These are phyloP conservation scores for Debaryomyces castellii DNA, from an alignment of 805 yeast species.

Conservation along the genomic window DNA sequence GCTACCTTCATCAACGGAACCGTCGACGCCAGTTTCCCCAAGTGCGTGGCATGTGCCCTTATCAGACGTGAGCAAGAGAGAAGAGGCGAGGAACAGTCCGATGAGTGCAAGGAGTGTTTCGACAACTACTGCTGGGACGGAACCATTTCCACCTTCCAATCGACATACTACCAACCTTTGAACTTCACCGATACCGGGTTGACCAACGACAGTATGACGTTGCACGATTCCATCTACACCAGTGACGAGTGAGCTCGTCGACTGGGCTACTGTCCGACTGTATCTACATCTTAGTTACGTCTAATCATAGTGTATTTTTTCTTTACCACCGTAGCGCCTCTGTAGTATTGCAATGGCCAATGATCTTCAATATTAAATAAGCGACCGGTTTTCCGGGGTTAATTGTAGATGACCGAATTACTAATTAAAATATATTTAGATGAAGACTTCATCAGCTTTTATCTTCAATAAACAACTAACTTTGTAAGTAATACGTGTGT, in stretches of 20 bases:
- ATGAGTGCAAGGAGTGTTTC: slow-evolving; percentile 38
- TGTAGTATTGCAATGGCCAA: not conserved
- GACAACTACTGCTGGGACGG: slow-evolving; percentile 43
- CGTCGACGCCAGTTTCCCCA: slow-evolving; percentile 34
- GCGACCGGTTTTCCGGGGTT: not conserved
- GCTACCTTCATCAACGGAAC: slow-evolving; percentile 33
- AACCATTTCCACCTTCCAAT: slow-evolving; percentile 8
- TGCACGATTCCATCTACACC: not conserved
- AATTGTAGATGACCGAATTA: not conserved
- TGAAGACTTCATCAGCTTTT: not conserved
- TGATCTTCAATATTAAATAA: not conserved
- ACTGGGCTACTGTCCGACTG: not conserved
- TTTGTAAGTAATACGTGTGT: not conserved
- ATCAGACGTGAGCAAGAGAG: slow-evolving; percentile 42
- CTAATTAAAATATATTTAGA: not conserved
- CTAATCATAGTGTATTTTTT: too few species aligned
- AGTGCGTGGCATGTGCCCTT: slow-evolving; percentile 42
- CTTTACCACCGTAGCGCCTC: not conserved
- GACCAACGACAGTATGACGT: slow-evolving; percentile 20
- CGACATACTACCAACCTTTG: slow-evolving; percentile 17
- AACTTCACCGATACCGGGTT: slow-evolving; percentile 30
- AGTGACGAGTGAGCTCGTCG: not conserved
- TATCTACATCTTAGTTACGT: too few species aligned
- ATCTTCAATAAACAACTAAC: not conserved
- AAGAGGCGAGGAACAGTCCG: slow-evolving; percentile 32